Evolutionary conservation across 345 rosid genomes (phyloP).

Genomic region (Populus tremula): DNA sequence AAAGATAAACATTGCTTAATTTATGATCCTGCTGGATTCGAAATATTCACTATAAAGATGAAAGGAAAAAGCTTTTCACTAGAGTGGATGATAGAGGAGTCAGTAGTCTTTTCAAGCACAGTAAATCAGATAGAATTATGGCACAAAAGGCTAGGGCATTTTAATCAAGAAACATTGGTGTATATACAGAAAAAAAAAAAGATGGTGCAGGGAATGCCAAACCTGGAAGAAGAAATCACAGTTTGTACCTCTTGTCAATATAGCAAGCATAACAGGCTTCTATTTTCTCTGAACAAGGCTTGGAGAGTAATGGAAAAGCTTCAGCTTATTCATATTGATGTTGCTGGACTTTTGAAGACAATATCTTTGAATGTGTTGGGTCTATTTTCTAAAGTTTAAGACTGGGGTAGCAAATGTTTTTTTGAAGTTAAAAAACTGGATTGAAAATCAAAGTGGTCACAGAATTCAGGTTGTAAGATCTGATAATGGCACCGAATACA

Average conservation of each 20-base stretch:
- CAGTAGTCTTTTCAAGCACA: neutral
- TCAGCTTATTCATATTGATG: neutral
- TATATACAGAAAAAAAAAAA: neutral
- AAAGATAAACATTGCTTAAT: no score
- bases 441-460: neutral
- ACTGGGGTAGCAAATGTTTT: neutral
- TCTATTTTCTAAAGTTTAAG: no score
- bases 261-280: neutral
- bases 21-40: no score
- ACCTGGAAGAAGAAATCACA: neutral
- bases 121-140: accelerated
- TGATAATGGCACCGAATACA: no score
- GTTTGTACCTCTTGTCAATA: neutral
- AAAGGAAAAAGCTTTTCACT: no score
- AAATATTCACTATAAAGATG: no score
- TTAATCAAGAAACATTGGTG: neutral
- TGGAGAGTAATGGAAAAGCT: neutral
- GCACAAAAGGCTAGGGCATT: neutral
- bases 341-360: neutral
- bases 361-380: no score
- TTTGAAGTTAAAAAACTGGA: no score
- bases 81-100: neutral
- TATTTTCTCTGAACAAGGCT: neutral
- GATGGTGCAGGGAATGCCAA: neutral
- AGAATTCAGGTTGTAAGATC: neutral